Evolutionary conservation across 768 basidiomycete species (phyloP).

Genomic region (Suillus occidentalis): DNA sequence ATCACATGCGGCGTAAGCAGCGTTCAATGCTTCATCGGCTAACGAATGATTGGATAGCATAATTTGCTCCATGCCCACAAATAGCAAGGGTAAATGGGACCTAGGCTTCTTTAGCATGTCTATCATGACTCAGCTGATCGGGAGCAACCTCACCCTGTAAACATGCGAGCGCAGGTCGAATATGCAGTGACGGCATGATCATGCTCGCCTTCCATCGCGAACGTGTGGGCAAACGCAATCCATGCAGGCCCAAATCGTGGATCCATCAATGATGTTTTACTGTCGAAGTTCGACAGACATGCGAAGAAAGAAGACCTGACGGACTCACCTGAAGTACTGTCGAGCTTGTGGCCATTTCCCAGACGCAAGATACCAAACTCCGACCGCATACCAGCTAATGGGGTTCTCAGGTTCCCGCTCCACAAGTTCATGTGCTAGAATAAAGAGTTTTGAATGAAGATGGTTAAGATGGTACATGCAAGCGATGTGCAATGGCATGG

Average conservation of each 20-base stretch:
- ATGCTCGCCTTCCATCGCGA: slow-evolving; percentile 96
- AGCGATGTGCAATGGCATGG: slow-evolving; percentile 92
- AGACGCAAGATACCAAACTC: slow-evolving; percentile 90
- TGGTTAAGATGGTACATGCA: slow-evolving; percentile 97
- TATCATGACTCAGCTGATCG: neutral
- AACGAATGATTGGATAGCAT: slow-evolving; percentile 77
- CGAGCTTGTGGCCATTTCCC: slow-evolving; percentile 89
- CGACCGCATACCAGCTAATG: slow-evolving; percentile 97
- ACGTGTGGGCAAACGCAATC: slow-evolving; percentile 97
- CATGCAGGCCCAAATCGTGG: slow-evolving; percentile 95
- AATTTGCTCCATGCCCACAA: slow-evolving; percentile 98
- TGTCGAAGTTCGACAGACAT: slow-evolving; percentile 30
- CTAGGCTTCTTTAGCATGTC: slow-evolving; percentile 43
- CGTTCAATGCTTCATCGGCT: slow-evolving; percentile 87
- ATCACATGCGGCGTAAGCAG: slow-evolving; percentile 78
- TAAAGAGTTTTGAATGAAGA: slow-evolving; percentile 90
- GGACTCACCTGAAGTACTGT: slow-evolving; percentile 85
- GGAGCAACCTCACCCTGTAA: slow-evolving; percentile 73
- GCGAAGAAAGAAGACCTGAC: neutral
- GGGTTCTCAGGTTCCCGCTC: slow-evolving; percentile 92
- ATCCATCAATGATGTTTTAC: slow-evolving; percentile 97
- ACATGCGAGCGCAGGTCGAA: slow-evolving; percentile 93
- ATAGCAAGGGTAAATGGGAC: slow-evolving; percentile 93
- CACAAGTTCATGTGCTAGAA: slow-evolving; percentile 94
- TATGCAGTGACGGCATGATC: slow-evolving; percentile 98